Percentiles rank a stretch among this genome's conserved stretches.
Evolutionary conservation across 371 early-diverging fungal species (phyloP).

Genomic region (Apophysomyces variabilis): DNA sequence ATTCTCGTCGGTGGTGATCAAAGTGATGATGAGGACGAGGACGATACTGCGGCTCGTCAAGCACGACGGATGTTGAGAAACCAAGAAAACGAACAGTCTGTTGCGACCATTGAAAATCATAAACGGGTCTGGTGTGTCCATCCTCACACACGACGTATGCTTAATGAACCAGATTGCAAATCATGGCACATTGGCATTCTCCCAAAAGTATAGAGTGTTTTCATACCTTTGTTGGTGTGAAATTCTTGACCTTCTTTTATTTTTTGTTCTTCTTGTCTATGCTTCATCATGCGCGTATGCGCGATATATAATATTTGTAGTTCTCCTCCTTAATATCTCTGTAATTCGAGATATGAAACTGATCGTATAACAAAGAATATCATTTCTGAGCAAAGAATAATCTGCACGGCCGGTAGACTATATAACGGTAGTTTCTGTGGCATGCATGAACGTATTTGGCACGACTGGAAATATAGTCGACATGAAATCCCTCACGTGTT

Average conservation of each 20-base stretch:
- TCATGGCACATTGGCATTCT: constrained; percentile 56
- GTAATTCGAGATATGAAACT: too few relatives aligned
- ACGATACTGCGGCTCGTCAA: constrained; percentile 13
- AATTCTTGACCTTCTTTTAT: constrained; percentile 1
- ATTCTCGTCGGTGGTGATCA: constrained; percentile 43
- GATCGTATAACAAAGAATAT: too few relatives aligned
- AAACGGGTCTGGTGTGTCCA: constrained; percentile 55
- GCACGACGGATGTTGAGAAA: constrained; percentile 15
- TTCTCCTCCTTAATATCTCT: too few relatives aligned
- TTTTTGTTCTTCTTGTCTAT: constrained; percentile 3
- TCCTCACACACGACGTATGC: constrained; percentile 10
- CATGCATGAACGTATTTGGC: too few relatives aligned
- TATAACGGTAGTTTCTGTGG: too few relatives aligned
- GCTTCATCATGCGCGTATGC: not conserved
- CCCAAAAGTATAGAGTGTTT: constrained; percentile 31
- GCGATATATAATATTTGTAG: not conserved
- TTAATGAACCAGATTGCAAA: constrained; percentile 14
- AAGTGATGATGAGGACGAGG: constrained; percentile 29
- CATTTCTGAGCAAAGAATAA: too few relatives aligned
- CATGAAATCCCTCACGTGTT: too few relatives aligned
- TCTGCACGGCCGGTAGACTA: too few relatives aligned
- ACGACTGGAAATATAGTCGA: too few relatives aligned
- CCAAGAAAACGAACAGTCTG: constrained; percentile 40
- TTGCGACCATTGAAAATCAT: constrained; percentile 40
- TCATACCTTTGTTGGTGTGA: constrained; percentile 1